Conservation (phyloP, 306 rosid species). For the Gynostemma pentaphyllum region DNA sequence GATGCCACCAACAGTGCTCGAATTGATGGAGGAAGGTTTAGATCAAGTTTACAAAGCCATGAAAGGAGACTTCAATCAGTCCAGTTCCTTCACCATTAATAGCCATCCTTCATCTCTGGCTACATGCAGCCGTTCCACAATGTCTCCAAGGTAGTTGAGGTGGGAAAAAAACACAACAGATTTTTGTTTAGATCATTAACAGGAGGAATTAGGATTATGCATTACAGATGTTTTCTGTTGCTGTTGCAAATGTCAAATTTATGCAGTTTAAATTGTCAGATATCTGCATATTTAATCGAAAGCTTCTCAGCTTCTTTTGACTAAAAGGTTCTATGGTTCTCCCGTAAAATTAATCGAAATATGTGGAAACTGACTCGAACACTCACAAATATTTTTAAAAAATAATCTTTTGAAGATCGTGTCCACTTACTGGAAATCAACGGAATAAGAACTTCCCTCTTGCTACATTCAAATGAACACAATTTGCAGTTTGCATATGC, state of each 20-base stretch:
- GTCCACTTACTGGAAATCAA: too few relatives aligned
- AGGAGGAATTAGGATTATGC: neutral
- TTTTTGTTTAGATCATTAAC: neutral
- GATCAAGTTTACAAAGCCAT: constrained; percentile 72
- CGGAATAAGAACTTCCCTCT: too few relatives aligned
- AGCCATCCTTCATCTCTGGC: constrained; percentile 75
- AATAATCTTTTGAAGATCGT: too few relatives aligned
- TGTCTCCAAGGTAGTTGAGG: constrained; percentile 73
- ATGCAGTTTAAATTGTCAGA: neutral
- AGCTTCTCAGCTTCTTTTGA: too few relatives aligned
- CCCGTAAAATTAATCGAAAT: too few relatives aligned
- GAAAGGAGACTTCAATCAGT: constrained; percentile 69
- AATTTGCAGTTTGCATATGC: too few relatives aligned
- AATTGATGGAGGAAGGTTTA: constrained; percentile 75
- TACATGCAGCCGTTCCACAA: constrained; percentile 71
- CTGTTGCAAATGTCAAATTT: too few relatives aligned
- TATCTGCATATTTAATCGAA: neutral
- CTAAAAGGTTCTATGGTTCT: too few relatives aligned
- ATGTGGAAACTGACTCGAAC: too few relatives aligned
- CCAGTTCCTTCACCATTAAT: constrained; percentile 64
- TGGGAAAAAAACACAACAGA: neutral
- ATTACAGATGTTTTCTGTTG: neutral
- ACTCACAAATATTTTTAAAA: too few relatives aligned
- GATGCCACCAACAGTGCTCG: constrained; percentile 85
- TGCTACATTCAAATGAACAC: too few relatives aligned